Evolutionary conservation across 129 eudicot genomes (phyloP).

Genomic region (Lonicera japonica): DNA sequence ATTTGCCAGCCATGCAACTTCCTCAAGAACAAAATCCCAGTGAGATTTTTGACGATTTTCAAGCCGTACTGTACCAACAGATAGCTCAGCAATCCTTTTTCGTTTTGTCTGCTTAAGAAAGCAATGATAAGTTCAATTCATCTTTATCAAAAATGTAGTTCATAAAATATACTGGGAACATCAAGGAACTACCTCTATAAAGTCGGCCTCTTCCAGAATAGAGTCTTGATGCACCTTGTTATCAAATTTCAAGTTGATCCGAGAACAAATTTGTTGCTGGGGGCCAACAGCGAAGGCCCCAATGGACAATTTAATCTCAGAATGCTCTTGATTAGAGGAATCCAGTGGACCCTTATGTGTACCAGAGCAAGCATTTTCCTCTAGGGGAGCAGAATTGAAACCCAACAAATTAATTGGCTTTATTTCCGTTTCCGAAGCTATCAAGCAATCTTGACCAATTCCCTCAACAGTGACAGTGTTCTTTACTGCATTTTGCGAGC

Average conservation of each 20-base stretch:
- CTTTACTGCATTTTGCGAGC: conserved; percentile 22
- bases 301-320: conserved; percentile 17
- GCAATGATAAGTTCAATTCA: not conserved
- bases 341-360: conserved; percentile 24
- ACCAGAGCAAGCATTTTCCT: conserved; percentile 23
- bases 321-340: conserved; percentile 22
- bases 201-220: conserved; percentile 72
- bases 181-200: conserved; percentile 57
- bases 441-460: conserved; percentile 21
- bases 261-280: conserved; percentile 38
- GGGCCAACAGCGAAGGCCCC: conserved; percentile 29
- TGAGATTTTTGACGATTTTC: conserved; percentile 58
- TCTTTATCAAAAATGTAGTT: not conserved
- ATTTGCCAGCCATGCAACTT: conserved; percentile 96
- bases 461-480: conserved; percentile 14
- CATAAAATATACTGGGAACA: conserved; percentile 2
- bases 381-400: conserved; percentile 18
- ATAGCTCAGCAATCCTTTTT: conserved; percentile 77
- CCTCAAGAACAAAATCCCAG: conserved; percentile 96
- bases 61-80: conserved; percentile 30
- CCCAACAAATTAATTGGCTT: conserved; percentile 13
- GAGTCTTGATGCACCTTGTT: conserved; percentile 74
- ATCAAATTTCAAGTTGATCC: conserved; percentile 23
- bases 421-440: conserved; percentile 30
- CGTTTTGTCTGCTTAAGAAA: conserved; percentile 63